phyloP scores from a whole-genome alignment of 345 rosid species.

The Camelina neglecta region DNA sequence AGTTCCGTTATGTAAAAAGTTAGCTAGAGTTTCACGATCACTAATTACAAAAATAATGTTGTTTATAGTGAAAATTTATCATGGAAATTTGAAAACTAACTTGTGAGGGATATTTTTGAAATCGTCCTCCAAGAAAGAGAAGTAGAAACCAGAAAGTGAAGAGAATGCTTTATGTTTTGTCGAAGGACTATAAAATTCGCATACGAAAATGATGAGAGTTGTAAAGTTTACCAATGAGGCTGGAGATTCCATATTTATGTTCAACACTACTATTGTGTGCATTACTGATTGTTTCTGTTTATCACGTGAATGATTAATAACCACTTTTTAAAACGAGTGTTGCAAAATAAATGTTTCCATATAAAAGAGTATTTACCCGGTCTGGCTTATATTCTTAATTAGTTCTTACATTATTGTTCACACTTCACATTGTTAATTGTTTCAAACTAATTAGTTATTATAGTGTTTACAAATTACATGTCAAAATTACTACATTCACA shows the following conservation, averaged over 20 bases:
- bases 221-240: constrained; percentile 30
- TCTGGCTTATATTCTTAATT: too few species aligned
- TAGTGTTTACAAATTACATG: background rate
- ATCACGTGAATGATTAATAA: constrained; percentile 22
- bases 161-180: constrained; percentile 26
- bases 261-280: constrained; percentile 18
- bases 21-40: background rate
- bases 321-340: constrained; percentile 6
- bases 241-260: constrained; percentile 33
- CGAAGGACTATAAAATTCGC: constrained; percentile 10
- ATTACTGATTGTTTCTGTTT: constrained; percentile 18
- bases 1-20: background rate
- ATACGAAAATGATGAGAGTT: constrained; percentile 24
- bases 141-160: constrained; percentile 13
- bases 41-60: background rate
- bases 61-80: background rate
- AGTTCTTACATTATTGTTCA: background rate
- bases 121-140: background rate
- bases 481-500: background rate
- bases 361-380: too few species aligned
- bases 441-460: background rate
- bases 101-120: background rate
- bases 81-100: background rate
- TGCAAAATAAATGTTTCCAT: background rate
- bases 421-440: background rate